Conservation (phyloP, 495 filamentous ascomycete species). For the Margaritispora aquatica region DNA sequence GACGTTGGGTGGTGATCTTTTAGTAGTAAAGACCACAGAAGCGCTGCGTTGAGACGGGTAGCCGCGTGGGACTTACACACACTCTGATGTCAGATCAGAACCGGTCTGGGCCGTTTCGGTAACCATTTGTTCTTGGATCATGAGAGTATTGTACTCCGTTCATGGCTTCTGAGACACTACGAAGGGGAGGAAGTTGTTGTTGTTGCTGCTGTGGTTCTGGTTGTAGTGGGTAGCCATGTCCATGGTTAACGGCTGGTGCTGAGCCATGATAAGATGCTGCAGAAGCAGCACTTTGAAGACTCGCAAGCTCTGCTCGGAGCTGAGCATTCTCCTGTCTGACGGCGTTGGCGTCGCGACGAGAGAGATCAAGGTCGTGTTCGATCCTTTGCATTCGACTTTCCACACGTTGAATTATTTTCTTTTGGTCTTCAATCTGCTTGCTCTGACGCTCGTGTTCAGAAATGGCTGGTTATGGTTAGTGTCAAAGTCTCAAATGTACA, state of each 20-base stretch:
- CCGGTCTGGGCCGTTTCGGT: slow-evolving; percentile 7
- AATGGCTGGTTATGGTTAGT: slow-evolving; percentile 35
- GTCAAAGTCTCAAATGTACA: slow-evolving; percentile 16
- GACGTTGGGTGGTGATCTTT: neutral
- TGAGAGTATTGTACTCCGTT: slow-evolving; percentile 51
- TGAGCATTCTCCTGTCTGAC: slow-evolving; percentile 51
- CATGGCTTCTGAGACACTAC: slow-evolving; percentile 39
- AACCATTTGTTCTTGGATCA: slow-evolving; percentile 32
- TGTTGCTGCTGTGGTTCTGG: slow-evolving; percentile 38
- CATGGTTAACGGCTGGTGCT: slow-evolving; percentile 6
- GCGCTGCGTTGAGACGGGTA: neutral
- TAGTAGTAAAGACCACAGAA: neutral
- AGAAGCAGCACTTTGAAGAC: neutral
- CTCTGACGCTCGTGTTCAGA: slow-evolving; percentile 41
- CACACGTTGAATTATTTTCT: slow-evolving; percentile 31
- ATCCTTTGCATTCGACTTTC: slow-evolving; percentile 29
- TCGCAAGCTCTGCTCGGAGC: slow-evolving; percentile 28
- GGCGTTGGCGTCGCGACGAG: slow-evolving; percentile 40
- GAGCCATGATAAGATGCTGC: slow-evolving; percentile 4
- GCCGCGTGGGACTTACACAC: too few relatives aligned
- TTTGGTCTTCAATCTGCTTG: slow-evolving; percentile 16
- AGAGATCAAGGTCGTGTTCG: slow-evolving; percentile 37
- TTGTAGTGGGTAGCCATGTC: slow-evolving; percentile 4
- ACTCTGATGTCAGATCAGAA: neutral
- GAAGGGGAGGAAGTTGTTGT: slow-evolving; percentile 42